Evolutionary conservation across 2,329 filamentous ascomycete genomes (phyloP), one percentile per base, ranked within the genome.

Genomic region (Alternaria gansuensis): DNA sequence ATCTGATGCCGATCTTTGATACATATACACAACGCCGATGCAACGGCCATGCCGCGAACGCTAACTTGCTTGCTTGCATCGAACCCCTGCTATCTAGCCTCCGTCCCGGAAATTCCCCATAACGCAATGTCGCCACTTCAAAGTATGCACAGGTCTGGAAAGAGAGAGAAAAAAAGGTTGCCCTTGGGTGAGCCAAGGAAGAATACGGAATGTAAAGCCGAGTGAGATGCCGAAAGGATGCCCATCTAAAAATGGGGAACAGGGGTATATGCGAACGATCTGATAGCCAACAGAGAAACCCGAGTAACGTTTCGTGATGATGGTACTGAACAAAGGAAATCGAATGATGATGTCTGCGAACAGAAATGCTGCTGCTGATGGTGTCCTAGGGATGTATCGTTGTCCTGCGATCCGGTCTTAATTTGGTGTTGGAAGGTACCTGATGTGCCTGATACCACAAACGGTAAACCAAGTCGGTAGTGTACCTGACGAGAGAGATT

Each of bases 251-350:
- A 54, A 57, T n/a, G 60, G 52, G 31, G 50, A 62, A 52, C 57
- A 33, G 58, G 67, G 67, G 67, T 70, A 70, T 70, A 70, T 58
- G 58, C 41, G 52, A 62, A 63, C 60, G 63, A 59, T 66, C 60
- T 66, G 53, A 53, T 60, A 66, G 56, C 61, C 61, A 65, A 66
- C 43, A 43, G 37, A 31, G 53, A 61, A 62, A 50, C 54, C 50
- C 57, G 46, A 44, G 40, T 10, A 23, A 33, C 28, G 13, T 51
- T 58, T 59, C 17, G 23, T 54, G 28, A 53, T 49, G 24, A 29
- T 48, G 17, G 57, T 60, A 41, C 26, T 33, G 33, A 50, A 50
- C 24, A 50, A 50, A 48, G 44, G 29, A 48, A 36, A 48, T 24
- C 9, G 29, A 36, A 23, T 6, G 2, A 23, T 40, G 37, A 24